Evolutionary conservation across 352 stramenopile species (phyloP).

Genomic region (Globisporangium lucens): DNA sequence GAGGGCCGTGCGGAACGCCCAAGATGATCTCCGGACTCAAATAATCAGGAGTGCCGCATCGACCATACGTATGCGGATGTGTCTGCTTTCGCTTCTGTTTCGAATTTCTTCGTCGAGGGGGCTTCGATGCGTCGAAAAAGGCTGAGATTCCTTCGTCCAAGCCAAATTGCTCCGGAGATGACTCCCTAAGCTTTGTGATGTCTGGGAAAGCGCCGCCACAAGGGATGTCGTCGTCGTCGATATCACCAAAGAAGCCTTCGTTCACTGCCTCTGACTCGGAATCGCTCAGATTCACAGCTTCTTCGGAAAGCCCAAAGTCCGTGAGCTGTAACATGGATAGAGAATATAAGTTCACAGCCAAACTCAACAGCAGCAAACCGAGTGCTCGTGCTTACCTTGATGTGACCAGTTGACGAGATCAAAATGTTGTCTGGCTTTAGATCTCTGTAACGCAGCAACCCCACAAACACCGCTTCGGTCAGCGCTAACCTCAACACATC

Average conservation of each 20-base stretch:
- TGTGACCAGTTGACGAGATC: slow-evolving; percentile 83
- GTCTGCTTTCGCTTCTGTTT: slow-evolving; percentile 44
- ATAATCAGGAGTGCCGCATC: slow-evolving; percentile 87
- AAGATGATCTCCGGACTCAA: slow-evolving; percentile 88
- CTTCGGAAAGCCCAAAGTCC: slow-evolving; percentile 84
- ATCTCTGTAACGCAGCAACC: slow-evolving; percentile 43
- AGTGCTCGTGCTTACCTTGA: slow-evolving; percentile 54
- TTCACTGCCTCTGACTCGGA: slow-evolving; percentile 29
- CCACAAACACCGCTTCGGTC: slow-evolving; percentile 9
- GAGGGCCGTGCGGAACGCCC: slow-evolving; percentile 56
- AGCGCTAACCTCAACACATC: slow-evolving; percentile 1
- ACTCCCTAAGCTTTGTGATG: slow-evolving; percentile 4
- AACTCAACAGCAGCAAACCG: not conserved
- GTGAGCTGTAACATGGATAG: slow-evolving; percentile 49
- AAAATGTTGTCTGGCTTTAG: slow-evolving; percentile 91
- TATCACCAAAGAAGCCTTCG: slow-evolving; percentile 17
- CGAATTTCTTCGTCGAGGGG: slow-evolving; percentile 11
- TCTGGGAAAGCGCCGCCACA: not conserved
- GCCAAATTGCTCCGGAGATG: slow-evolving; percentile 19
- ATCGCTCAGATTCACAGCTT: slow-evolving; percentile 56
- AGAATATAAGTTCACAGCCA: not conserved
- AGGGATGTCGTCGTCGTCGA: slow-evolving; percentile 12
- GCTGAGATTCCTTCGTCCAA: slow-evolving; percentile 24
- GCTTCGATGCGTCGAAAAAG: slow-evolving; percentile 18
- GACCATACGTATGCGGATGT: slow-evolving; percentile 58